Percentiles rank a stretch among this genome's conserved stretches.
These are phyloP conservation scores for Lactifluus rugatus DNA, from an alignment of 768 basidiomycete species.

Conservation along the genomic window DNA sequence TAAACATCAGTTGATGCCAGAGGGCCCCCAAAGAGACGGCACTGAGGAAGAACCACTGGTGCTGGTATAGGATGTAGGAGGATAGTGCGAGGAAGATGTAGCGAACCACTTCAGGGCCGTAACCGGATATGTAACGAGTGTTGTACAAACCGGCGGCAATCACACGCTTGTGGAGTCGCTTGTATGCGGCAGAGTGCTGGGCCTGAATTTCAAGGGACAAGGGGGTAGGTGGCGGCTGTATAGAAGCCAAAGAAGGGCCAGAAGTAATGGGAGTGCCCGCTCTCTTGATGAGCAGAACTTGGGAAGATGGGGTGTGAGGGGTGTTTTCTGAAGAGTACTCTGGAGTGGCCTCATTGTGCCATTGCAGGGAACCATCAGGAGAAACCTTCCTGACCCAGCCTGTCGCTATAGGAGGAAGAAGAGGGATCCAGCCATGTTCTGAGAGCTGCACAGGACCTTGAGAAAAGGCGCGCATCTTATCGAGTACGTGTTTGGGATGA, in stretches of 20 bases:
- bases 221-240: slow-evolving; percentile 44
- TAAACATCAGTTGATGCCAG: slow-evolving; percentile 94
- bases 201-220: slow-evolving; percentile 52
- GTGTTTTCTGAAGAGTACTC: slow-evolving; percentile 24
- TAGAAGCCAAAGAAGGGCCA: slow-evolving; percentile 33
- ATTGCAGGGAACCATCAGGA: slow-evolving; percentile 27
- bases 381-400: slow-evolving; percentile 66
- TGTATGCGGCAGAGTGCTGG: slow-evolving; percentile 69
- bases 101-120: slow-evolving; percentile 80
- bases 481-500: slow-evolving; percentile 54
- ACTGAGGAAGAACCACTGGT: slow-evolving; percentile 59
- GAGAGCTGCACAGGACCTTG: slow-evolving; percentile 57
- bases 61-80: slow-evolving; percentile 52
- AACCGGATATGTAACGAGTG: slow-evolving; percentile 75
- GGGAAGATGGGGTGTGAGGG: slow-evolving; percentile 27
- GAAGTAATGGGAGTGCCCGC: slow-evolving; percentile 25
- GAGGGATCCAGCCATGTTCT: slow-evolving; percentile 53
- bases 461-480: slow-evolving; percentile 50
- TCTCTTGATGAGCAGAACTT: slow-evolving; percentile 55
- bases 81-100: slow-evolving; percentile 55
- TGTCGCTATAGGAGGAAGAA: slow-evolving; percentile 77
- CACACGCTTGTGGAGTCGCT: slow-evolving; percentile 64
- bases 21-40: slow-evolving; percentile 77
- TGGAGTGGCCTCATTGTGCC: slow-evolving; percentile 11
- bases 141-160: slow-evolving; percentile 75